Base-by-base conservation (phyloP, 106 monocot species). In the Allium sativum region DNA sequence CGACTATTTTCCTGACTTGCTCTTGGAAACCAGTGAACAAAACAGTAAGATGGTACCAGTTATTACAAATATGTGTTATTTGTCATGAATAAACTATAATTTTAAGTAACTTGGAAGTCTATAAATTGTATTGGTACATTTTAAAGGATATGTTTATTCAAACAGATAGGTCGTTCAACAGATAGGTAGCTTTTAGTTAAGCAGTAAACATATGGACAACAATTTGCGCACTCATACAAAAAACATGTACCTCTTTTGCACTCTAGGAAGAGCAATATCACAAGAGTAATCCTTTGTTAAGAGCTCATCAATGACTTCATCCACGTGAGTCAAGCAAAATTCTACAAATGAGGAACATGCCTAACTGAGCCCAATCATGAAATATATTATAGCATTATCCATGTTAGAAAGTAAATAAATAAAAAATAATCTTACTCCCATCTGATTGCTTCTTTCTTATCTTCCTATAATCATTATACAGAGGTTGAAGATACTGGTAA, bases 381-480 rank as follows among this genome's bases (percentile, higher is more conserved):
- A 11, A 63, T 16, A 63, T 44, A 42, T 44, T 41, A 43, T 53
- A 20, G 16, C 55, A n/a, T 31, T 31, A 31, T 31, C 31, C 5
- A 68, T 8, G 12, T 59, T 45, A 42, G 21, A 62, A 45, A 6
- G 8, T 7, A 1, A 46, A 10, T 9, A 60, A 60, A 18, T 0
- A 10, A 7, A n/a, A 10, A 20, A 3, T 7, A 20, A 52, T 12
- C 82, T 78, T 71, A 95, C 88, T 62, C 65, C 95, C 95, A 64
- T 91, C 87, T 1, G 75, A 14, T 9, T 76, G 52, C 63, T 87
- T 92, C 56, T 20, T 46, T 46, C 90, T 55, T 8, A 96, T 64
- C 73, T 96, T 96, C 44, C 95, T 59, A 60, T 95, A 95, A 59
- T 95, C 95, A 55, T 95, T 95, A 55, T 90, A 95, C 13, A 96